Base-by-base conservation (phyloP, 176 grass and related monocot genomes). In the Secale cereale region DNA sequence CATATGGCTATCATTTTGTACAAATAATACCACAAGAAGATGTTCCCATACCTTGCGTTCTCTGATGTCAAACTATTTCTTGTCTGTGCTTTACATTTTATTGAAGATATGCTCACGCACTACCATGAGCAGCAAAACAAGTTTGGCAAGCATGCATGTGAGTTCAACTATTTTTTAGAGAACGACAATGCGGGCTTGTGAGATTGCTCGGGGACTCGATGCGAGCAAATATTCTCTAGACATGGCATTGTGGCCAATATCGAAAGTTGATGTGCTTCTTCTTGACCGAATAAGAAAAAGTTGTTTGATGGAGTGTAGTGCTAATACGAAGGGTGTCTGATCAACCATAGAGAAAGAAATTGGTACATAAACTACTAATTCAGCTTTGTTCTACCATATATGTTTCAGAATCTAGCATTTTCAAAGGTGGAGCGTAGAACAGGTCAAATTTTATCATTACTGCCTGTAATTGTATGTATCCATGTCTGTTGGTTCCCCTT, bases 21-120 rank as follows among this genome's bases (percentile, higher is more conserved):
- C n/a, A n/a, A n/a, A n/a, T 61, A 92, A 76, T 94, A 93, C 82
- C 87, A 97, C 50, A 65, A 89, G 13, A 97, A 90, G 57, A 79
- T 86, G 60, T 88, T 60, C 39, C 92, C 79, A 1, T 32, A 86
- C 9, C 83, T 93, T 39, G 84, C 69, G 15, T 91, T 91, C 67
- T 78, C 80, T 22, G 52, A 62, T 56, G 36, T 74, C 31, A 59
- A 84, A 29, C 71, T 82, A 16, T 91, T 93, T 29, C 80, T 77
- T 79, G 45, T 33, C 39, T 59, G 28, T 25, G 80, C 92, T 7
- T 83, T 20, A 41, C 52, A 91, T 81, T 12, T 25, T 46, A 57
- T 39, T 72, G 72, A 83, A 4, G 8, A 54, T 52, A 46, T 94
- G 50, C 74, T 85, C 33, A 63, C 59, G 12, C 92, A 82, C 56